phyloP scores from a whole-genome alignment of 305 asterid species.

The Fraxinus velutina region DNA sequence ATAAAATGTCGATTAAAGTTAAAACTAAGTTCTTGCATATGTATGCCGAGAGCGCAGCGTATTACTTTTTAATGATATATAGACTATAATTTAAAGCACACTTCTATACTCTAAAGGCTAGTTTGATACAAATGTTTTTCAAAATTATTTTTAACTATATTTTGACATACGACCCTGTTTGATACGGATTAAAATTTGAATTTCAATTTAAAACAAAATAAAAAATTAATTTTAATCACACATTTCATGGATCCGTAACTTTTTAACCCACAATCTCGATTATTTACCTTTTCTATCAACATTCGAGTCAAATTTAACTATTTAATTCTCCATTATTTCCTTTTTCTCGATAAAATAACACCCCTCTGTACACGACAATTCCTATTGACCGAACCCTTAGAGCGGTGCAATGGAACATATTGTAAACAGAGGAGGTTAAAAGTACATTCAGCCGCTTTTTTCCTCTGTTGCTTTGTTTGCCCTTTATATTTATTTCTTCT shows the following conservation, averaged over 20 bases:
- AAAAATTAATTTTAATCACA: too few species aligned
- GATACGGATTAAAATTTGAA: too few species aligned
- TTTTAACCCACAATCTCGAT: background rate
- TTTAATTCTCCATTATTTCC: background rate
- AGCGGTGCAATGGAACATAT: background rate
- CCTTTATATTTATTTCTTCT: conserved; percentile 21
- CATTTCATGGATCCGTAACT: background rate
- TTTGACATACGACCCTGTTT: too few species aligned
- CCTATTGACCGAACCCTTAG: background rate
- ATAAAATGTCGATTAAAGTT: background rate
- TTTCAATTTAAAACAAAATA: too few species aligned
- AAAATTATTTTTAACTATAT: too few species aligned
- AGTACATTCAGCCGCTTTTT: conserved; percentile 40
- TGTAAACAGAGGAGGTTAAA: conserved; percentile 11
- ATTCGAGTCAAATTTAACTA: background rate
- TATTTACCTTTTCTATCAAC: background rate
- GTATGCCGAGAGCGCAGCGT: background rate
- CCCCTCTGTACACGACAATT: background rate
- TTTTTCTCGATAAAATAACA: background rate
- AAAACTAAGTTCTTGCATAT: background rate
- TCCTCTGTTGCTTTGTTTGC: conserved; percentile 32
- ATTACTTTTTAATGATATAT: too few species aligned
- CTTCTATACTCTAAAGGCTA: too few species aligned
- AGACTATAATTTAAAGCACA: too few species aligned
- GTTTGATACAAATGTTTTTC: background rate